A percentile compares a stretch with the other conserved stretches of the same genome.
phyloP scores from a whole-genome alignment of 208 protist species.

The Trypanosoma melophagium region DNA sequence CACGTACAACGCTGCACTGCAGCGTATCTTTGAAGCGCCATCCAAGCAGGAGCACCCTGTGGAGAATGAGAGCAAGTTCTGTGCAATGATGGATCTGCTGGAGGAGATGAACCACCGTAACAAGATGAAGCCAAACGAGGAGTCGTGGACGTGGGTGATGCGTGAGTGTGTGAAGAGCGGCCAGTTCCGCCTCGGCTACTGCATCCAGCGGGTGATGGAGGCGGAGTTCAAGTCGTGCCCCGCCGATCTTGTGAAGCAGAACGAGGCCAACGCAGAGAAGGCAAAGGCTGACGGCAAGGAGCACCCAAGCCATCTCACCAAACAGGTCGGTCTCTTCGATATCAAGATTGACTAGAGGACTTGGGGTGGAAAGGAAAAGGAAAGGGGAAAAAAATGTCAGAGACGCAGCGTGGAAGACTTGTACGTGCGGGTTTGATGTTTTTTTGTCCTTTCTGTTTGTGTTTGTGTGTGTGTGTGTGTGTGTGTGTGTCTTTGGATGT shows the following conservation, averaged over 20 bases:
- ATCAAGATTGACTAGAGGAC: constrained; percentile 79
- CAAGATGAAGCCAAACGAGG: constrained; percentile 83
- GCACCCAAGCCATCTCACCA: constrained; percentile 62
- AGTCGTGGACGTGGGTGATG: constrained; percentile 88
- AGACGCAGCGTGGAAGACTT: no score
- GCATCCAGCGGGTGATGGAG: constrained; percentile 74
- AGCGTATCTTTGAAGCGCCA: constrained; percentile 74
- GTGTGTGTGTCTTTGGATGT: neutral
- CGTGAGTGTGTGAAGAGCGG: constrained; percentile 82
- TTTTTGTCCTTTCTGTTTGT: neutral
- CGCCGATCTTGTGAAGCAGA: constrained; percentile 74
- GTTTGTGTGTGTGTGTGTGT: neutral
- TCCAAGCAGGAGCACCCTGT: constrained; percentile 68
- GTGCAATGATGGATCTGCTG: constrained; percentile 88
- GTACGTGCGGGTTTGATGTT: neutral
- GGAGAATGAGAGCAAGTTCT: constrained; percentile 88
- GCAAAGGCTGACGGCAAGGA: constrained; percentile 85
- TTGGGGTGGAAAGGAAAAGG: neutral
- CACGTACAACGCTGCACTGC: constrained; percentile 86
- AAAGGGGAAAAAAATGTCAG: neutral
- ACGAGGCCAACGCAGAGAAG: constrained; percentile 78
- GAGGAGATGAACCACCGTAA: constrained; percentile 90
- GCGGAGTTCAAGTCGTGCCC: constrained; percentile 77
- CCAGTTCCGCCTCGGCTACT: constrained; percentile 83
- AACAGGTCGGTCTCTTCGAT: constrained; percentile 80